Conservation (phyloP, 768 basidiomycete genomes). For the Podaxis pistillaris region DNA sequence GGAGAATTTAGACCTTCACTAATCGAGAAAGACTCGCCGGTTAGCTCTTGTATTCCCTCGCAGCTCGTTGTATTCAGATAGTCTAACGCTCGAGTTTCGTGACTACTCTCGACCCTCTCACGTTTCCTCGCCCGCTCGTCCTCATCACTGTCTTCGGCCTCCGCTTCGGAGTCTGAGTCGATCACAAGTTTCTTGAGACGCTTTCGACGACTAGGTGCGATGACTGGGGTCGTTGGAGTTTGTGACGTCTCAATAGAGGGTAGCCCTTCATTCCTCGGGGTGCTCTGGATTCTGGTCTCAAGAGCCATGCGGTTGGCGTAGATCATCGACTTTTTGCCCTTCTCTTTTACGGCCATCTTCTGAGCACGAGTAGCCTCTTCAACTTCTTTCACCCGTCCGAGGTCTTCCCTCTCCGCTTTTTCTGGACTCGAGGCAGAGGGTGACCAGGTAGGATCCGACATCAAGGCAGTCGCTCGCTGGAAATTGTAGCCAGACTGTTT, state of each 20-base stretch:
- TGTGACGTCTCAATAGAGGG: conserved; percentile 28
- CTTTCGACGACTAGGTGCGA: conserved; percentile 46
- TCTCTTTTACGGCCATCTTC: conserved; percentile 64
- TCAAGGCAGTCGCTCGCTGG: conserved; percentile 54
- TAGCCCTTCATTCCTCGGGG: conserved; percentile 12
- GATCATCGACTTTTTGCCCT: conserved; percentile 81
- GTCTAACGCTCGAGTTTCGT: conserved; percentile 54
- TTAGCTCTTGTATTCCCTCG: conserved; percentile 72
- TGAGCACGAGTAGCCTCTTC: conserved; percentile 72
- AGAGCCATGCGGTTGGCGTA: conserved; percentile 65
- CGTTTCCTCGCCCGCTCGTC: conserved; percentile 33
- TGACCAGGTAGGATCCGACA: conserved; percentile 58
- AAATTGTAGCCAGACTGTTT: conserved; percentile 57
- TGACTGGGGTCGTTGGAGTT: conserved; percentile 37
- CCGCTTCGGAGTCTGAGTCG: conserved; percentile 64
- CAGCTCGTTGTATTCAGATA: conserved; percentile 66
- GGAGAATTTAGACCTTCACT: conserved; percentile 9
- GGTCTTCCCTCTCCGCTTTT: conserved; percentile 31
- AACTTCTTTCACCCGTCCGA: conserved; percentile 68
- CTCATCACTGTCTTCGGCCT: conserved; percentile 48
- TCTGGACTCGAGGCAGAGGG: conserved; percentile 29
- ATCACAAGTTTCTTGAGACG: conserved; percentile 60
- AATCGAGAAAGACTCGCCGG: conserved; percentile 45
- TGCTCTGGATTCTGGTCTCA: conserved; percentile 34
- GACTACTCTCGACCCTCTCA: conserved; percentile 30